Conservation (phyloP, 257 asterid species). For the Solanum arcanum region DNA sequence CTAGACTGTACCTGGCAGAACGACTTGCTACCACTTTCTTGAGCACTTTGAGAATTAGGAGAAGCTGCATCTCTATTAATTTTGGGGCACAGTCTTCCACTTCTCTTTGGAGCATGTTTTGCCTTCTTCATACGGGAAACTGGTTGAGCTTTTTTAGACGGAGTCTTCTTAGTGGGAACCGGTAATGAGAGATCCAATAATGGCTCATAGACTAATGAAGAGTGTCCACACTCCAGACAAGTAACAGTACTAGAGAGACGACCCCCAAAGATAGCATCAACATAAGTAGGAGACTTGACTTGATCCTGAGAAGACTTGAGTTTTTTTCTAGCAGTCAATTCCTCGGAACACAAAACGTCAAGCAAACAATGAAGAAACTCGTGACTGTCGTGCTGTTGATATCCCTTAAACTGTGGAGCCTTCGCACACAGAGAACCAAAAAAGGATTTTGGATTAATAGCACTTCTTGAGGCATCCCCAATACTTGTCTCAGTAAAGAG, state of each 20-base stretch:
- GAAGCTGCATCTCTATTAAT: slow-evolving; percentile 24
- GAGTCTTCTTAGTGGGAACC: slow-evolving; percentile 75
- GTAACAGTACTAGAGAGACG: slow-evolving; percentile 63
- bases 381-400: slow-evolving; percentile 92
- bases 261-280: slow-evolving; percentile 81
- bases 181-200: slow-evolving; percentile 84
- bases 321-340: slow-evolving; percentile 38
- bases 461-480: slow-evolving; percentile 35
- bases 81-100: slow-evolving; percentile 34
- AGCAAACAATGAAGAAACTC: slow-evolving; percentile 85
- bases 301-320: slow-evolving; percentile 17
- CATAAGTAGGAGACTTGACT: slow-evolving; percentile 38
- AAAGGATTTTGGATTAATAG: slow-evolving; percentile 59
- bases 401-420: slow-evolving; percentile 86
- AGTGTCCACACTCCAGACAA: slow-evolving; percentile 77
- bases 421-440: slow-evolving; percentile 64
- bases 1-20: slow-evolving; percentile 21
- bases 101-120: slow-evolving; percentile 59
- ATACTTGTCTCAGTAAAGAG: slow-evolving; percentile 42
- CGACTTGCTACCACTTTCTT: slow-evolving; percentile 19
- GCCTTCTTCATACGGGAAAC: slow-evolving; percentile 52
- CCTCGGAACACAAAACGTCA: slow-evolving; percentile 71
- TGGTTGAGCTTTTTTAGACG: slow-evolving; percentile 31
- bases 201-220: slow-evolving; percentile 69
- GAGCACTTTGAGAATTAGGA: slow-evolving; percentile 20